A percentile compares a stretch with the other conserved stretches of the same genome.
Evolutionary conservation across 83 land plant genomes (phyloP).

Genomic region (Diphasiastrum complanatum): DNA sequence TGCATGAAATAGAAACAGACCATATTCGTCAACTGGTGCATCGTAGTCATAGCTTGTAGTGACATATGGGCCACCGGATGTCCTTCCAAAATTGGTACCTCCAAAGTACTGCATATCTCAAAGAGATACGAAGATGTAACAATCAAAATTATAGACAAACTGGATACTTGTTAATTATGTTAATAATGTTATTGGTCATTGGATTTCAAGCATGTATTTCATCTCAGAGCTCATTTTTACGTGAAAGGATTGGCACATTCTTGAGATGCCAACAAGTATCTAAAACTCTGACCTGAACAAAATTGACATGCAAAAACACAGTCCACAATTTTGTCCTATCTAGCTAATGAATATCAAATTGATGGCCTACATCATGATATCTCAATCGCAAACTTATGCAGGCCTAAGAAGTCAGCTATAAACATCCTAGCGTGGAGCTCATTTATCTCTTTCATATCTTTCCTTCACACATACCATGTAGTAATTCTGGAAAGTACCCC

Average conservation of each 20-base stretch:
- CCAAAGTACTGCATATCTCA: slow-evolving; percentile 21
- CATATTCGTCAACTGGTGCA: slow-evolving; percentile 26
- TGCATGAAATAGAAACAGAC: not conserved
- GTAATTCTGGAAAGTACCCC: slow-evolving; percentile 23
- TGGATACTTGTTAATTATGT: not conserved
- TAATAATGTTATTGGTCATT: not conserved
- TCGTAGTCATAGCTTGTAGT: slow-evolving; percentile 27
- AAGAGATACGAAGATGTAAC: not conserved
- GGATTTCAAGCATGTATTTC: not conserved
- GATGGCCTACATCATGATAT: too few relatives aligned
- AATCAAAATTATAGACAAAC: not conserved
- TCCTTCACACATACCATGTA: slow-evolving; percentile 29
- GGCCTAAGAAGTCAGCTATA: too few relatives aligned
- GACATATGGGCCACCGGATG: slow-evolving; percentile 22
- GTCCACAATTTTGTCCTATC: too few relatives aligned
- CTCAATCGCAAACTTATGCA: too few relatives aligned
- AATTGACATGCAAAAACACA: too few relatives aligned
- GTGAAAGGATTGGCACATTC: not conserved
- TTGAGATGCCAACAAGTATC: too few relatives aligned
- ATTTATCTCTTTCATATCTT: too few relatives aligned
- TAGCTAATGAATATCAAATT: too few relatives aligned
- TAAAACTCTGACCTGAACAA: too few relatives aligned
- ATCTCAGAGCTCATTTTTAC: not conserved
- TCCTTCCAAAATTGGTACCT: slow-evolving; percentile 29
- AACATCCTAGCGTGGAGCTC: too few relatives aligned